Evolutionary conservation across 2,329 filamentous ascomycete species (phyloP).

Genomic region (Seiridium cupressi): DNA sequence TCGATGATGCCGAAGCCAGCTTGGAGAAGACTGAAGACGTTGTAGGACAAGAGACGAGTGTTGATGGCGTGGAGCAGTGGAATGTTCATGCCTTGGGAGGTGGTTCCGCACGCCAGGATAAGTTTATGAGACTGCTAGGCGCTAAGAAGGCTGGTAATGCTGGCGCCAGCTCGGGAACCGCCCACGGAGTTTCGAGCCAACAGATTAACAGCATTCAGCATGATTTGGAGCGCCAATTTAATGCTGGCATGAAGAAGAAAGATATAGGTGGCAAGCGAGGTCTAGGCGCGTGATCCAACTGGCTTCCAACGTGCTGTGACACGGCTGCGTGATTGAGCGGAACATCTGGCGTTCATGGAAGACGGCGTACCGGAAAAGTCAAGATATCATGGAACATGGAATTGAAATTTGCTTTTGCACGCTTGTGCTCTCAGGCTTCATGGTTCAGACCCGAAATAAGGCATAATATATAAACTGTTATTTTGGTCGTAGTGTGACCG

Average conservation of each 20-base stretch:
- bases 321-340: background rate
- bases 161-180: slow-evolving; percentile 9
- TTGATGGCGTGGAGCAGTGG: slow-evolving; percentile 42
- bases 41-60: slow-evolving; percentile 13
- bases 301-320: background rate
- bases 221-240: slow-evolving; percentile 57
- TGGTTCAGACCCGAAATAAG: slow-evolving; percentile 15
- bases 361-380: background rate
- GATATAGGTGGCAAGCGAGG: slow-evolving; percentile 48
- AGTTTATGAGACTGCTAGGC: slow-evolving; percentile 57
- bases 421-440: background rate
- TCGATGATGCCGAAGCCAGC: slow-evolving; percentile 20
- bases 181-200: slow-evolving; percentile 16
- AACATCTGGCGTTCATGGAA: slow-evolving; percentile 1
- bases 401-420: slow-evolving; percentile 7
- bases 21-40: slow-evolving; percentile 19
- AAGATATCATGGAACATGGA: slow-evolving; percentile 8
- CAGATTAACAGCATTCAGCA: slow-evolving; percentile 34
- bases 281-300: slow-evolving; percentile 42
- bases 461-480: slow-evolving; percentile 1
- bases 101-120: slow-evolving; percentile 48
- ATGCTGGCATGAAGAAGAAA: slow-evolving; percentile 56
- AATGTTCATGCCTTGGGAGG: slow-evolving; percentile 52
- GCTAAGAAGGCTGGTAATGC: slow-evolving; percentile 40
- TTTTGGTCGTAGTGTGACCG: no score